Evolutionary conservation across 2,329 filamentous ascomycete species (phyloP), one percentile per base, ranked within the genome.

Genomic region (Phialophora expanda): DNA sequence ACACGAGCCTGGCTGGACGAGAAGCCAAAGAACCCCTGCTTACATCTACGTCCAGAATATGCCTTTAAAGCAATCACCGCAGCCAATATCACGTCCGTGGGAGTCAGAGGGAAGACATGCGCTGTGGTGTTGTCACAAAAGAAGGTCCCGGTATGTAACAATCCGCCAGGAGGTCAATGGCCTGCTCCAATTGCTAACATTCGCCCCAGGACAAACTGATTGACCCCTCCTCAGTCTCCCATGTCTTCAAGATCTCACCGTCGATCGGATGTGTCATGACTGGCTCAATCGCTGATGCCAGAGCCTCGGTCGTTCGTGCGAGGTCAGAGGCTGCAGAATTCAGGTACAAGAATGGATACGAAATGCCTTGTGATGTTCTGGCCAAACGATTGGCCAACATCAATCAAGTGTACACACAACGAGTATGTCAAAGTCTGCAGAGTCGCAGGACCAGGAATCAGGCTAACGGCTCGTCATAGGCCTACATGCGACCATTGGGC

Each of bases 21-120:
- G 41, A 57, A n/a, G 38, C 38, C 38, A 44, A n/a, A 44, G 17
- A 8, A 7, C 41, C 12, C 69, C 58, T 73, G 69, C 70, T 67
- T 51, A 74, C 69, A 28, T 59, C 44, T 44, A 64, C 59, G 48
- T 71, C 74, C 78, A 98, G 95, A 99, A 86, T 99, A 99, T 94
- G 95, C 95, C 75, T 99, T 99, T 89, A 99, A 99, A 85, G 95
- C 95, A 66, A 99, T 99, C 82, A 99, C 95, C 74, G 94, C 95
- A 68, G 95, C 95, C 74, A 98, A 98, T 82, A 98, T 99, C 84
- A 99, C 96, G 85, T 95, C 95, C 68, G 87, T 99, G 79, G 95
- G 95, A 74, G 88, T 99, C 73, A 87, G 93, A 77, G 95, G 95
- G 80, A 99, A 99, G 86, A 88, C 95, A 83, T 98, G 94, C 76